phyloP scores from a whole-genome alignment of 805 yeast genomes.

The Myxozyma kluyveri region DNA sequence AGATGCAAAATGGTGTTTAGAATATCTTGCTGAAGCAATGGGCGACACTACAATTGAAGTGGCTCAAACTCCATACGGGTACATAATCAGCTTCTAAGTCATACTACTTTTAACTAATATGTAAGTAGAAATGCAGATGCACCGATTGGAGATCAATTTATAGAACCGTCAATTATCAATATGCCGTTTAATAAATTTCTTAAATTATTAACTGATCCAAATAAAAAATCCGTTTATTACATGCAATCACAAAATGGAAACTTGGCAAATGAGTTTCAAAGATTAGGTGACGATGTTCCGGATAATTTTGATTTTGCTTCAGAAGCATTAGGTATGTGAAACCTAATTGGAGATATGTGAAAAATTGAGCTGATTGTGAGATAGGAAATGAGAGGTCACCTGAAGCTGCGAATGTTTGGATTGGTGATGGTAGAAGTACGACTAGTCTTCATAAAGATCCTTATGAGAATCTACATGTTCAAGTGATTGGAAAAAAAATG shows the following conservation, averaged over 20 bases:
- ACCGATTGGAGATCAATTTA: conserved; percentile 37
- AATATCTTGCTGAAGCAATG: conserved; percentile 11
- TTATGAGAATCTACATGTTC: conserved; percentile 42
- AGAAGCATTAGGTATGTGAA: conserved; percentile 25
- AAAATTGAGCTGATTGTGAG: not conserved
- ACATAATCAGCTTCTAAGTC: not conserved
- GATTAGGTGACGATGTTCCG: conserved; percentile 27
- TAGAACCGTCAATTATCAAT: conserved; percentile 35
- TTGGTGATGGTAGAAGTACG: conserved; percentile 37
- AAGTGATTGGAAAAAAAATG: conserved; percentile 38
- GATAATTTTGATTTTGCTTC: conserved; percentile 26
- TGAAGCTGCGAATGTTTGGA: conserved; percentile 43
- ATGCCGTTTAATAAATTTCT: conserved; percentile 34
- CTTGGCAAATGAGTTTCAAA: conserved; percentile 33
- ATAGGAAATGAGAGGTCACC: conserved; percentile 31
- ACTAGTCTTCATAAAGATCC: conserved; percentile 33
- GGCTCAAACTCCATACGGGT: conserved; percentile 28
- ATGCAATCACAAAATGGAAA: conserved; percentile 44
- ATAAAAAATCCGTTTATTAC: conserved; percentile 31
- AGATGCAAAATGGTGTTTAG: conserved; percentile 12
- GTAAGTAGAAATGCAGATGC: conserved; percentile 42
- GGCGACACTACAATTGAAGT: conserved; percentile 6
- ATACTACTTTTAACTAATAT: not conserved
- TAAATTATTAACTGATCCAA: conserved; percentile 20
- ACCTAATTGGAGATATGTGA: conserved; percentile 10